Percentiles rank a stretch among this genome's conserved stretches.
These are phyloP conservation scores for Calendula officinalis DNA, from an alignment of 129 eudicot genomes.

Conservation along the genomic window DNA sequence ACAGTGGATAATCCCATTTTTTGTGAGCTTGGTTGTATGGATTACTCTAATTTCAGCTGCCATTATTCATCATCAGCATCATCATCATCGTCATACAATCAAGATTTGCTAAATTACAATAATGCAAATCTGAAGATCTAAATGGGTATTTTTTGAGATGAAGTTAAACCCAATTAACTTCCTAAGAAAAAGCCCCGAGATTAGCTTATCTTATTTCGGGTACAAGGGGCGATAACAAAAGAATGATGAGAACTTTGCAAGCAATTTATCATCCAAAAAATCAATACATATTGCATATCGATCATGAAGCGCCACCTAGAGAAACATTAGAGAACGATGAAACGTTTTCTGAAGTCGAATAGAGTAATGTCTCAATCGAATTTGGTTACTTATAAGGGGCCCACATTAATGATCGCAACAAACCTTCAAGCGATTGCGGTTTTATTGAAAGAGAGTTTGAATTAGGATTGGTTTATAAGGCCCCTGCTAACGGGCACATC, in stretches of 20 bases:
- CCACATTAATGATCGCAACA: conserved; percentile 77
- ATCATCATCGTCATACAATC: too few species aligned
- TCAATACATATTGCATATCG: conserved; percentile 78
- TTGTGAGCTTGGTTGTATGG: conserved; percentile 57
- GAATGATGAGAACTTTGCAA: conserved; percentile 77
- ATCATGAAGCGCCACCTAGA: conserved; percentile 76
- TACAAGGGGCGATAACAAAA: conserved; percentile 74
- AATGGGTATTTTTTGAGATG: conserved; percentile 46
- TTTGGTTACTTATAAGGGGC: conserved; percentile 81
- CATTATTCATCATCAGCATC: too few species aligned
- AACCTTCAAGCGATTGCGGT: conserved; percentile 77
- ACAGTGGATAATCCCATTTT: conserved; percentile 66
- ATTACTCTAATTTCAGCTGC: conserved; percentile 52
- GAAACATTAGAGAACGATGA: conserved; percentile 68
- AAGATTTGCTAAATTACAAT: too few species aligned
- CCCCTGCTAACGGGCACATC: too few species aligned
- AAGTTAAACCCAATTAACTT: conserved; percentile 43
- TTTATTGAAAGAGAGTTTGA: conserved; percentile 57
- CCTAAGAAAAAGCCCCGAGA: conserved; percentile 49
- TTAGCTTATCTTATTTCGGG: conserved; percentile 83
- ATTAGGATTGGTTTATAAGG: conserved; percentile 80
- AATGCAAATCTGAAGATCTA: too few species aligned
- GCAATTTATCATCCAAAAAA: conserved; percentile 85
- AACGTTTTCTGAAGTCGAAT: conserved; percentile 63
- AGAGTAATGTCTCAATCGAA: conserved; percentile 80